A percentile compares a stretch with the other conserved stretches of the same genome.
Evolutionary conservation across 768 basidiomycete species (phyloP).

Genomic region (Lactifluus hygrophoroides): DNA sequence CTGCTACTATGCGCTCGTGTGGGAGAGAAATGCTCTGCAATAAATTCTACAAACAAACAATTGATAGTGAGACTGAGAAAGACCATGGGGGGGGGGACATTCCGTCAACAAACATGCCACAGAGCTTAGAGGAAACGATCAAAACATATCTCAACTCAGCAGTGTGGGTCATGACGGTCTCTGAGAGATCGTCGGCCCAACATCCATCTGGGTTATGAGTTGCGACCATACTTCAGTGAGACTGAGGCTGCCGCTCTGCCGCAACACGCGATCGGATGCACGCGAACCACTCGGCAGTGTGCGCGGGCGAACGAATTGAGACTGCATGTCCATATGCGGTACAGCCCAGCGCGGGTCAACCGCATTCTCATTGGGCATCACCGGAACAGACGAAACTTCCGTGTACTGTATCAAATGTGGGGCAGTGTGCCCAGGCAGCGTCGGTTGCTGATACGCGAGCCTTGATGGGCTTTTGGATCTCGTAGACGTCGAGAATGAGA

Average conservation of each 20-base stretch:
- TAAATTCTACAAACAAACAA: no score
- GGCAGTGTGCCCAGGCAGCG: background rate
- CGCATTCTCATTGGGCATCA: background rate
- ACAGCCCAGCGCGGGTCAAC: conserved; percentile 2
- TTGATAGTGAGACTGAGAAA: no score
- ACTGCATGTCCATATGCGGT: conserved; percentile 1
- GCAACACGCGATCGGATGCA: conserved; percentile 8
- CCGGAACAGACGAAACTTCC: background rate
- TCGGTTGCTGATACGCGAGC: background rate
- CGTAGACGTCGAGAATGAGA: background rate
- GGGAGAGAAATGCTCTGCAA: no score
- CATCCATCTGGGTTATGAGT: conserved; percentile 13
- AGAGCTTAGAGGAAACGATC: no score
- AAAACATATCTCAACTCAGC: no score
- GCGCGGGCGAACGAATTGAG: background rate
- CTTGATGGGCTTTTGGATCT: background rate
- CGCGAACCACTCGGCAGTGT: background rate
- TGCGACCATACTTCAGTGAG: conserved; percentile 16
- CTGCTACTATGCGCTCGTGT: no score
- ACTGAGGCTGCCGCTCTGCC: conserved; percentile 16
- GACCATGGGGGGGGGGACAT: no score
- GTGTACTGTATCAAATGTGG: background rate
- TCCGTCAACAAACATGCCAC: no score
- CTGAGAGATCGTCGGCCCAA: background rate
- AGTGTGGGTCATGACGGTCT: background rate